A percentile compares a stretch with the other conserved stretches of the same genome.
Evolutionary conservation across 805 yeast species (phyloP).

Genomic region (Nakazawaea molendinolei): DNA sequence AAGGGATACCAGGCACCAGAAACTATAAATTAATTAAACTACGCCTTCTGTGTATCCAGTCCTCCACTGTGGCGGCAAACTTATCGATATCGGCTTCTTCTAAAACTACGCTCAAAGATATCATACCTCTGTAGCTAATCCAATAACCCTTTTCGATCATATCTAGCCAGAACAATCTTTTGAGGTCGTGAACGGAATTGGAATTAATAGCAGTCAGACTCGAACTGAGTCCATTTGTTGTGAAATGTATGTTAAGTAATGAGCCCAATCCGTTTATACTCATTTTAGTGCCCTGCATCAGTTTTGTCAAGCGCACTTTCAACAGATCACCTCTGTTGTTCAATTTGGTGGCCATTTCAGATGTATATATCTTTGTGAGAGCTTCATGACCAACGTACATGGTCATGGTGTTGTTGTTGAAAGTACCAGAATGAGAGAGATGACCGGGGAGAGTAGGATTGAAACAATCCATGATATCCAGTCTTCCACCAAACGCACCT

Average conservation of each 20-base stretch:
- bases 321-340: slow-evolving; percentile 10
- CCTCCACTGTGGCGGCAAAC: slow-evolving; percentile 5
- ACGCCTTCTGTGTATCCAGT: slow-evolving; percentile 6
- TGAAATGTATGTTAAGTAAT: slow-evolving; percentile 7
- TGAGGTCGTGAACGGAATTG: slow-evolving; percentile 5
- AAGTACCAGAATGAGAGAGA: slow-evolving; percentile 14
- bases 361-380: slow-evolving; percentile 9
- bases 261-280: slow-evolving; percentile 13
- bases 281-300: slow-evolving; percentile 11
- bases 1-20: slow-evolving; percentile 1
- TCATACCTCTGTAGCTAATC: slow-evolving; percentile 15
- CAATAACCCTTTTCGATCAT: slow-evolving; percentile 13
- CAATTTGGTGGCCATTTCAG: slow-evolving; percentile 2
- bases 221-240: background rate
- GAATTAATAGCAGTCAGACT: background rate
- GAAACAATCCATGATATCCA: slow-evolving; percentile 12
- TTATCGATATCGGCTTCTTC: slow-evolving; percentile 9
- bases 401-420: slow-evolving; percentile 15
- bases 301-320: background rate
- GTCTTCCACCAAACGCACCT: slow-evolving; percentile 15
- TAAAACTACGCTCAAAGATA: slow-evolving; percentile 10
- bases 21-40: background rate
- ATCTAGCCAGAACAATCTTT: slow-evolving; percentile 13
- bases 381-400: slow-evolving; percentile 13
- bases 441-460: slow-evolving; percentile 5